Conservation (phyloP, 495 filamentous ascomycete species). For the Aspergillus indologenus region DNA sequence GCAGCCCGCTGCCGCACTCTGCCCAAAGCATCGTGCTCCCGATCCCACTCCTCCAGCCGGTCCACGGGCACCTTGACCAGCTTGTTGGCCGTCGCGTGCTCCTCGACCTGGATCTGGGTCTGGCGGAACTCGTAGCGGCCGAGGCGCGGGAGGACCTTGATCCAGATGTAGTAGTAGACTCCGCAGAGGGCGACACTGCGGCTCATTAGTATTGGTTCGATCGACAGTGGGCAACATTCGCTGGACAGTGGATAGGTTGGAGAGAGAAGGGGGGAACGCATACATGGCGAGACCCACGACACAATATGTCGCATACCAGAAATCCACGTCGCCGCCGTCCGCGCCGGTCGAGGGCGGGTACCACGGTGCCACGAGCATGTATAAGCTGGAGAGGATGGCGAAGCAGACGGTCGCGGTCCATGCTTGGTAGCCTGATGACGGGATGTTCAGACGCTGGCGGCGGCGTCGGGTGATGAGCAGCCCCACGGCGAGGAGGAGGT, state of each 20-base stretch:
- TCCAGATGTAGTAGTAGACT: slow-evolving; percentile 57
- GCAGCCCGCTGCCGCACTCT: slow-evolving; percentile 10
- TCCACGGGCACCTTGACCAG: slow-evolving; percentile 52
- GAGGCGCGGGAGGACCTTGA: slow-evolving; percentile 48
- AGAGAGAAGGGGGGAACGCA: slow-evolving; percentile 22
- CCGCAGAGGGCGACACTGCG: slow-evolving; percentile 46
- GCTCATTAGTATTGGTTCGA: slow-evolving; percentile 4
- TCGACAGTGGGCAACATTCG: too few species aligned
- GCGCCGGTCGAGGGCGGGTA: slow-evolving; percentile 58
- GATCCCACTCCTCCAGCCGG: slow-evolving; percentile 52
- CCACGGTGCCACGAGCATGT: slow-evolving; percentile 62
- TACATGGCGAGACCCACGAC: slow-evolving; percentile 56
- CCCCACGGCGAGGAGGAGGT: slow-evolving; percentile 51
- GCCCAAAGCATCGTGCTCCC: slow-evolving; percentile 53
- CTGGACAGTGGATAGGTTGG: background rate
- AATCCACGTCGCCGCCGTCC: slow-evolving; percentile 57
- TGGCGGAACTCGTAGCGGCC: slow-evolving; percentile 53
- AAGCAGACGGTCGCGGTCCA: slow-evolving; percentile 56
- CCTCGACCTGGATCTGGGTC: slow-evolving; percentile 47
- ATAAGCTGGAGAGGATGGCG: slow-evolving; percentile 52
- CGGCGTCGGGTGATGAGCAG: slow-evolving; percentile 52
- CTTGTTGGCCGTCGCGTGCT: slow-evolving; percentile 48
- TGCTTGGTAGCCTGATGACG: slow-evolving; percentile 45
- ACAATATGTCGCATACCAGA: slow-evolving; percentile 65
- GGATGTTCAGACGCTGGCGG: slow-evolving; percentile 44